Conservation (phyloP, 495 filamentous ascomycete genomes). For the Aspergillus haitiensis region DNA sequence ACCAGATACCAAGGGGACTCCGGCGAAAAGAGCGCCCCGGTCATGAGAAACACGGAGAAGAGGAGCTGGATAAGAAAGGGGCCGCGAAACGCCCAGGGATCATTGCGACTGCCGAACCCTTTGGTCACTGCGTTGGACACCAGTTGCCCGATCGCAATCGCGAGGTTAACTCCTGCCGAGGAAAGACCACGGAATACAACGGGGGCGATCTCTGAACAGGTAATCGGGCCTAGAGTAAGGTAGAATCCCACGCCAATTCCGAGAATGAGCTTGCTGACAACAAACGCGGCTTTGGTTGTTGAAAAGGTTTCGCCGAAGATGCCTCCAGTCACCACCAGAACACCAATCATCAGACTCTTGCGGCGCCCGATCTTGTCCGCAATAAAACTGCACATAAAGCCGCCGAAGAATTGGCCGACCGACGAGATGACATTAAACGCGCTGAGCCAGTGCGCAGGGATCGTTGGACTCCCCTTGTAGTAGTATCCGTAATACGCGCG, state of each 20-base stretch:
- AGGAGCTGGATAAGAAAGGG: slow-evolving; percentile 37
- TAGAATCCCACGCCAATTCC: slow-evolving; percentile 37
- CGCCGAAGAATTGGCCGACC: slow-evolving; percentile 37
- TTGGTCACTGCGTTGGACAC: slow-evolving; percentile 38
- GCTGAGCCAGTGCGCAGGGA: slow-evolving; percentile 38
- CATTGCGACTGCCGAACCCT: slow-evolving; percentile 31
- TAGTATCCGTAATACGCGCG: slow-evolving; percentile 37
- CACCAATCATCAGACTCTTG: slow-evolving; percentile 20
- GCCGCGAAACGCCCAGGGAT: slow-evolving; percentile 36
- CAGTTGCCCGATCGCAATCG: slow-evolving; percentile 39
- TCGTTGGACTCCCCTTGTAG: slow-evolving; percentile 28
- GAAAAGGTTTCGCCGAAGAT: slow-evolving; percentile 36
- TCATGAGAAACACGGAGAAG: slow-evolving; percentile 29
- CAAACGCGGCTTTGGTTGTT: slow-evolving; percentile 25
- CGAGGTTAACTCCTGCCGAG: slow-evolving; percentile 39
- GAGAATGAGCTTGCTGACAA: slow-evolving; percentile 36
- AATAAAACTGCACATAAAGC: slow-evolving; percentile 32
- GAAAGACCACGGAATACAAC: slow-evolving; percentile 40
- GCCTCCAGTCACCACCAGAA: slow-evolving; percentile 28
- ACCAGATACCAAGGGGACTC: slow-evolving; percentile 53
- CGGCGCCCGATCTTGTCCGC: slow-evolving; percentile 33
- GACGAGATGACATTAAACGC: slow-evolving; percentile 36
- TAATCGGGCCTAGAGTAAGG: slow-evolving; percentile 35
- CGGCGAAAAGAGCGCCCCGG: slow-evolving; percentile 42
- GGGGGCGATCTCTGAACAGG: slow-evolving; percentile 38